These are phyloP conservation scores for Collybiopsis confluens DNA, from an alignment of 768 basidiomycete genomes.

Conservation along the genomic window DNA sequence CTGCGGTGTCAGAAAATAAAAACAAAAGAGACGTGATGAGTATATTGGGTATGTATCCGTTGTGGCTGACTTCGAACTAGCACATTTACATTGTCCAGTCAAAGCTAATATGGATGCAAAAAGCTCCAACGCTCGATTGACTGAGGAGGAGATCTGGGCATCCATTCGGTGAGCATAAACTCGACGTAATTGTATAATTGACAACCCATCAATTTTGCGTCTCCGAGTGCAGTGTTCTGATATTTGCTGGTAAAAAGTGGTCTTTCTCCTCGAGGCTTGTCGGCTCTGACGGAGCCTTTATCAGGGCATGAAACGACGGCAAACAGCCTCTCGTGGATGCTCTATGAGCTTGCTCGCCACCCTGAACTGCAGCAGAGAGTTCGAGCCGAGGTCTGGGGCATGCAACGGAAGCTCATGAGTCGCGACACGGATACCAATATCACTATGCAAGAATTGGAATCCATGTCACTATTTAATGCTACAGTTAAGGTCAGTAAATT, in stretches of 20 bases:
- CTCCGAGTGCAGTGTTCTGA: neutral
- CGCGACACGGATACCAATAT: neutral
- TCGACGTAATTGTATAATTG: no score
- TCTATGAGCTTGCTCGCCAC: neutral
- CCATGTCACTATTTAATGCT: neutral
- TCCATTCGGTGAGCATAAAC: no score
- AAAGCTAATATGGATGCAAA: conserved; percentile 12
- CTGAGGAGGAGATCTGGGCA: no score
- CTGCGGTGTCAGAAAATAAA: conserved; percentile 7
- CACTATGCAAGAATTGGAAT: neutral
- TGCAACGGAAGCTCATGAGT: neutral
- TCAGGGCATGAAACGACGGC: neutral
- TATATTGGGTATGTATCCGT: conserved; percentile 22
- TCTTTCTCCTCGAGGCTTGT: neutral
- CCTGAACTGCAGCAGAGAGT: neutral
- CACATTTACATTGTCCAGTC: conserved; percentile 1
- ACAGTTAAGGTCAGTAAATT: neutral
- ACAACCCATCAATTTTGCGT: neutral
- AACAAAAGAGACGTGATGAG: conserved; percentile 28
- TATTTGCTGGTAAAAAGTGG: neutral
- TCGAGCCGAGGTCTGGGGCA: neutral
- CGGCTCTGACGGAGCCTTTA: neutral
- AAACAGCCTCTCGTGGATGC: neutral
- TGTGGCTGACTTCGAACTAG: neutral
- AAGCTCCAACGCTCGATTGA: neutral